Percentiles rank a stretch among this genome's conserved stretches.
Evolutionary conservation across 2,329 filamentous ascomycete species (phyloP).

Genomic region (Xylaria sp.): DNA sequence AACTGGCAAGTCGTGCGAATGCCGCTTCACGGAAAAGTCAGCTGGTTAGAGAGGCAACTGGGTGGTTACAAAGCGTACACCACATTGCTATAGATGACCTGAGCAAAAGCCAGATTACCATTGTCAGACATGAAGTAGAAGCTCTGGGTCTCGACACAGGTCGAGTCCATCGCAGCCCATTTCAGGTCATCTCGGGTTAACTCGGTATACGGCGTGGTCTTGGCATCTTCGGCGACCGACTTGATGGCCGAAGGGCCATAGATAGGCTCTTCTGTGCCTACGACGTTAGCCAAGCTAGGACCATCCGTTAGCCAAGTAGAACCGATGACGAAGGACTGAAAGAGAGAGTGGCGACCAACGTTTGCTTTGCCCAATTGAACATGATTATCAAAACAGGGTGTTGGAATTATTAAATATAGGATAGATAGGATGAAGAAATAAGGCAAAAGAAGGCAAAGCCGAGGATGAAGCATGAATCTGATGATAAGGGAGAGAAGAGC

Average conservation of each 20-base stretch:
- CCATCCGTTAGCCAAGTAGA: conserved; percentile 29
- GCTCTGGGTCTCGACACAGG: conserved; percentile 89
- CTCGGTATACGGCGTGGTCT: conserved; percentile 79
- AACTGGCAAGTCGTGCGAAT: conserved; percentile 91
- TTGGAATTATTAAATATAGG: conserved; percentile 15
- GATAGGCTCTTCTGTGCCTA: conserved; percentile 93
- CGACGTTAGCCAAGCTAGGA: conserved; percentile 72
- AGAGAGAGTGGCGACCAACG: conserved; percentile 57
- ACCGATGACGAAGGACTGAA: conserved; percentile 23
- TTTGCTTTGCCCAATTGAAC: conserved; percentile 95
- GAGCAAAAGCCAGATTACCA: conserved; percentile 76
- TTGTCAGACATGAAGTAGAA: conserved; percentile 87
- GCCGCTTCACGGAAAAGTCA: conserved; percentile 60
- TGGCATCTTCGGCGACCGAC: conserved; percentile 80
- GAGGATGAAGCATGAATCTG: conserved; percentile 2
- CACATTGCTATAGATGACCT: conserved; percentile 98
- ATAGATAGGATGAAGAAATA: conserved; percentile 9
- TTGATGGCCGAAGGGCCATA: conserved; percentile 89
- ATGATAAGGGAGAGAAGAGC: conserved; percentile 16
- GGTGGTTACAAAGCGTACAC: conserved; percentile 61
- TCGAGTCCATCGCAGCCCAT: conserved; percentile 81
- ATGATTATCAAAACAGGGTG: conserved; percentile 49
- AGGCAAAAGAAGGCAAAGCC: conserved; percentile 9
- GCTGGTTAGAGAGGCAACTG: conserved; percentile 17
- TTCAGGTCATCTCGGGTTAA: conserved; percentile 75